Evolutionary conservation across 495 filamentous ascomycete species (phyloP).

Genomic region (Neurospora terricola): DNA sequence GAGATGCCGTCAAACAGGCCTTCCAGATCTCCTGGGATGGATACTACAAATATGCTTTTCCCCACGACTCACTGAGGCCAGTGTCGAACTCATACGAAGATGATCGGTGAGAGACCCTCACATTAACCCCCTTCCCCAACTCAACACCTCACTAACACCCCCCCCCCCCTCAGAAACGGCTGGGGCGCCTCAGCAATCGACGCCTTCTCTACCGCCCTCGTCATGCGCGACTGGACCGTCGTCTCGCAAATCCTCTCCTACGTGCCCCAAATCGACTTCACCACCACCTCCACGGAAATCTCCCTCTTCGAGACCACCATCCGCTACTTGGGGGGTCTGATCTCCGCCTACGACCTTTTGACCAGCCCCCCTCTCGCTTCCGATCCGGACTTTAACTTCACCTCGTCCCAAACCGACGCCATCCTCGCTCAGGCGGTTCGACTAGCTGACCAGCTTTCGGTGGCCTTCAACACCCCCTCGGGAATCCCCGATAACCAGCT

Average conservation of each 20-base stretch:
- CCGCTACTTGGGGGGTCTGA: slow-evolving; percentile 69
- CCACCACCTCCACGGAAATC: slow-evolving; percentile 45
- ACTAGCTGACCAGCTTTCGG: slow-evolving; percentile 63
- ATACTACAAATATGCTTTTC: slow-evolving; percentile 71
- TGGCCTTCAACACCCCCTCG: slow-evolving; percentile 65
- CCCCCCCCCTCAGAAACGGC: slow-evolving; percentile 49
- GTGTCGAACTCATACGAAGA: slow-evolving; percentile 54
- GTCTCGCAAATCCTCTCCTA: slow-evolving; percentile 60
- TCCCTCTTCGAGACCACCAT: slow-evolving; percentile 89
- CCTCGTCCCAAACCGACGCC: slow-evolving; percentile 37
- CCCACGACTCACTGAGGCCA: slow-evolving; percentile 66
- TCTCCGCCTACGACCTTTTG: slow-evolving; percentile 77
- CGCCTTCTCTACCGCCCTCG: slow-evolving; percentile 67
- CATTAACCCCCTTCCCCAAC: not conserved
- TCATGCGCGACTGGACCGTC: slow-evolving; percentile 62
- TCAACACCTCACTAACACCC: not conserved
- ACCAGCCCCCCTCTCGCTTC: slow-evolving; percentile 49
- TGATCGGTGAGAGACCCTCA: slow-evolving; percentile 64
- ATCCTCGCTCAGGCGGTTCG: slow-evolving; percentile 57
- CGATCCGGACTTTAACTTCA: slow-evolving; percentile 27
- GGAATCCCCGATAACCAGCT: slow-evolving; percentile 72
- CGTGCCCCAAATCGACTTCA: slow-evolving; percentile 60
- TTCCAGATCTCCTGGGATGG: slow-evolving; percentile 75
- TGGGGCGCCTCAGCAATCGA: slow-evolving; percentile 85
- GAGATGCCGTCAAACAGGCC: slow-evolving; percentile 60